These are phyloP conservation scores for Rhizopogon salebrosus DNA, from an alignment of 768 basidiomycete species.

Conservation along the genomic window DNA sequence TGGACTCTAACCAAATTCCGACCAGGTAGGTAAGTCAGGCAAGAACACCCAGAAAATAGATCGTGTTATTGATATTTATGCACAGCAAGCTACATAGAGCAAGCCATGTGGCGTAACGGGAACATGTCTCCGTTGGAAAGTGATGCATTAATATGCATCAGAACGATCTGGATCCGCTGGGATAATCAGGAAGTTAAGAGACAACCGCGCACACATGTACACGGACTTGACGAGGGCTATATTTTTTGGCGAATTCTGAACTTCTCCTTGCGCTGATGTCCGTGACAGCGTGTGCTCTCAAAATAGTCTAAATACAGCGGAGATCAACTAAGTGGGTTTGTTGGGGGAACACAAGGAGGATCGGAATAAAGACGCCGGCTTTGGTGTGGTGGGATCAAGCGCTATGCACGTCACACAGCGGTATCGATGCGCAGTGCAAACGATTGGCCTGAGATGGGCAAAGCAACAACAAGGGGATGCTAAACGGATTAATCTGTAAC, in stretches of 20 bases:
- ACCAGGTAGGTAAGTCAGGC: neutral
- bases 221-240: neutral
- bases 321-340: neutral
- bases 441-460: too few relatives aligned
- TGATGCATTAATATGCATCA: neutral
- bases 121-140: neutral
- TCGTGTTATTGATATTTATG: neutral
- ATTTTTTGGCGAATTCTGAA: neutral
- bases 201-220: neutral
- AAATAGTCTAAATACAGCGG: neutral
- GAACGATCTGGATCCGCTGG: neutral
- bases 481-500: too few relatives aligned
- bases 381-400: too few relatives aligned
- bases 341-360: too few relatives aligned
- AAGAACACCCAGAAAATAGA: neutral
- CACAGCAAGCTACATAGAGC: too few relatives aligned
- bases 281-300: neutral
- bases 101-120: too few relatives aligned
- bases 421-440: too few relatives aligned
- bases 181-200: neutral
- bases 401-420: too few relatives aligned
- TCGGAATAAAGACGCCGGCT: too few relatives aligned
- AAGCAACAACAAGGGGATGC: too few relatives aligned
- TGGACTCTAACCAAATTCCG: neutral
- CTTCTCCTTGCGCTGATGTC: neutral